phyloP scores from a whole-genome alignment of 2,329 filamentous ascomycete genomes.

The Dryadomyces sulphureus region DNA sequence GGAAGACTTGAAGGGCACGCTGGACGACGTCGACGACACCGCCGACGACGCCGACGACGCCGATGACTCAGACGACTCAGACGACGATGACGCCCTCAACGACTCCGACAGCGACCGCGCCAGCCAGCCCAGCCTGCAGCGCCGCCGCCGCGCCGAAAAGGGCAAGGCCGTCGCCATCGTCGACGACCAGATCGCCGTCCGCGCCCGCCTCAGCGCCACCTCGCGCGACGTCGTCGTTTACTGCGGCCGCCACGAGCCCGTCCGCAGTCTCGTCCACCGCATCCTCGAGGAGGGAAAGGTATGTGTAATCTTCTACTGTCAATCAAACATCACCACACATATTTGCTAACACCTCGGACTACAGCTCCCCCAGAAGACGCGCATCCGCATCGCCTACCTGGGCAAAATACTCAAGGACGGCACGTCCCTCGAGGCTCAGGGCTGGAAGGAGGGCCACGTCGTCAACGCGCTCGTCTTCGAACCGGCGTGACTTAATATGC shows the following conservation, averaged over 20 bases:
- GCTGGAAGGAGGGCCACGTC: constrained; percentile 62
- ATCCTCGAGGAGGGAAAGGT: constrained; percentile 51
- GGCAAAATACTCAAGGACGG: constrained; percentile 65
- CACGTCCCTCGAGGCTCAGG: constrained; percentile 49
- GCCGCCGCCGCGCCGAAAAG: constrained; percentile 30
- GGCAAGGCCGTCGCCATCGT: constrained; percentile 28
- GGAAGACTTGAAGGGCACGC: constrained; percentile 15
- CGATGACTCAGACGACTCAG: constrained; percentile 7
- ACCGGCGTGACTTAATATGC: not conserved
- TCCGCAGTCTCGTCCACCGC: constrained; percentile 46
- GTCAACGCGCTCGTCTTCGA: constrained; percentile 61
- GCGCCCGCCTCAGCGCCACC: constrained; percentile 51
- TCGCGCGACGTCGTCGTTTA: constrained; percentile 46
- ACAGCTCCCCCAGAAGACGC: constrained; percentile 42
- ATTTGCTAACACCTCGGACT: not conserved
- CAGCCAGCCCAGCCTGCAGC: constrained; percentile 9
- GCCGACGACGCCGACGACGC: constrained; percentile 5
- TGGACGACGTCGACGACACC: constrained; percentile 12
- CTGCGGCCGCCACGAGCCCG: constrained; percentile 45
- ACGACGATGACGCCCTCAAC: not conserved
- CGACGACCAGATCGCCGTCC: constrained; percentile 35
- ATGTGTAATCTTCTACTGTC: constrained; percentile 15
- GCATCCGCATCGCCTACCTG: constrained; percentile 62
- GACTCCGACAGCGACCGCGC: constrained; percentile 3
- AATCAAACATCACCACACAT: not conserved